Base-by-base conservation (phyloP, 805 yeast genomes). In the Wickerhamiella musiphila region DNA sequence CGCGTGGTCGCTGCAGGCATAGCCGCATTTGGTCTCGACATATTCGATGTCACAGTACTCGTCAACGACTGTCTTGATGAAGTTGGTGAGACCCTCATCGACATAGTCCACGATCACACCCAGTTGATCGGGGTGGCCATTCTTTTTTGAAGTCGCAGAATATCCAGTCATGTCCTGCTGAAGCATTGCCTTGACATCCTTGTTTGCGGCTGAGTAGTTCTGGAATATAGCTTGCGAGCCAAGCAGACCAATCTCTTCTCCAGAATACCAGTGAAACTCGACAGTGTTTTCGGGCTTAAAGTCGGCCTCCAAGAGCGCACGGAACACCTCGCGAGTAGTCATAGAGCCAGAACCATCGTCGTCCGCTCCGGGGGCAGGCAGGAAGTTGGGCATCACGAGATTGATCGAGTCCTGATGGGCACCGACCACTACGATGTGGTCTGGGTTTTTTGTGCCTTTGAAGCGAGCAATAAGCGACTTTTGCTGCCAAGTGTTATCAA, bases 111-210 rank as follows among this genome's bases (percentile, higher is more conserved):
- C 66, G 36, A 83, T 70, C 27, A 86, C 61, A n/a, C 94, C 94
- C 44, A 84, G 65, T 50, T 70, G 72, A 26, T 69, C 82, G 52
- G 60, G 71, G 44, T 50, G 57, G 35, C 65, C 75, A 18, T 41
- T 55, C 40, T 63, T 68, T 24, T 55, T 48, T 25, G 73, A 57
- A 26, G 63, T 66, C 21, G 61, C 59, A 2, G 74, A 66, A 48
- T 62, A 81, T 0, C 94, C 94, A 3, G 93, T 78, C 93, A 84
- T 84, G 51, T 86, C 98, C 51, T 82, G 93, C 54, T 86, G 94
- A 24, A 86, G 59, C 90, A 83, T 76, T 4, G 84, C 83, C 19
- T 72, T 66, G 15, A 86, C 82, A 6, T 63, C 57, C 29, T 56
- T 57, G 19, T 59, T 57, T n/a, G 58, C 45, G 12, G 49, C 43